phyloP scores from a whole-genome alignment of 768 basidiomycete species.

The Infundibulicybe gibba region DNA sequence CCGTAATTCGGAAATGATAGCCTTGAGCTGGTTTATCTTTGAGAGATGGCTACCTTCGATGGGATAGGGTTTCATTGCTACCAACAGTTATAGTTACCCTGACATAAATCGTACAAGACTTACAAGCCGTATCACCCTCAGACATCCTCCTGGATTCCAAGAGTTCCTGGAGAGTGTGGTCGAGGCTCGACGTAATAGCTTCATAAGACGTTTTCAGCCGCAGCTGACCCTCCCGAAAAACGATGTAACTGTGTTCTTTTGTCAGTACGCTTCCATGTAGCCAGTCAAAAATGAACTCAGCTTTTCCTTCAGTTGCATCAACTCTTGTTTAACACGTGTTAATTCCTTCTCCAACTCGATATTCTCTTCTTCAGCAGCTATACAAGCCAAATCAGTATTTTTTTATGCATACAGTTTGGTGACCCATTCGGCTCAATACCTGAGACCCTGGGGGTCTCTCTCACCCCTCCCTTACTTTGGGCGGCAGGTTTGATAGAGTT shows the following conservation, averaged over 20 bases:
- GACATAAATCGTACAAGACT: not conserved
- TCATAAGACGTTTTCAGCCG: conserved; percentile 6
- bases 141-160: conserved; percentile 4
- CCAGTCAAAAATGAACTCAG: not conserved
- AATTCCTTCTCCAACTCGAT: conserved; percentile 3
- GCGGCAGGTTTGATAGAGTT: too few relatives aligned
- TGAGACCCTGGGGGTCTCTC: too few relatives aligned
- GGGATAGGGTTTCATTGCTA: too few relatives aligned
- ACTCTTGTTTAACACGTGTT: not conserved
- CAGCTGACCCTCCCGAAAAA: conserved; percentile 1
- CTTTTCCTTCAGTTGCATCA: conserved; percentile 8
- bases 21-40: not conserved
- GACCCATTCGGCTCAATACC: too few relatives aligned
- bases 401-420: too few relatives aligned
- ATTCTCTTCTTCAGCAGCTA: not conserved
- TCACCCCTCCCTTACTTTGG: too few relatives aligned
- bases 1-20: conserved; percentile 18
- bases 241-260: conserved; percentile 3
- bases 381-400: not conserved
- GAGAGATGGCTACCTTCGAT: too few relatives aligned
- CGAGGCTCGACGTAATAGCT: not conserved
- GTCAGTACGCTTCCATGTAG: not conserved
- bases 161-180: conserved; percentile 5
- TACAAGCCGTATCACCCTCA: conserved; percentile 2
- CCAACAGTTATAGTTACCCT: too few relatives aligned